Evolutionary conservation across 805 yeast genomes (phyloP).

Genomic region (Blastobotrys peoriensis): DNA sequence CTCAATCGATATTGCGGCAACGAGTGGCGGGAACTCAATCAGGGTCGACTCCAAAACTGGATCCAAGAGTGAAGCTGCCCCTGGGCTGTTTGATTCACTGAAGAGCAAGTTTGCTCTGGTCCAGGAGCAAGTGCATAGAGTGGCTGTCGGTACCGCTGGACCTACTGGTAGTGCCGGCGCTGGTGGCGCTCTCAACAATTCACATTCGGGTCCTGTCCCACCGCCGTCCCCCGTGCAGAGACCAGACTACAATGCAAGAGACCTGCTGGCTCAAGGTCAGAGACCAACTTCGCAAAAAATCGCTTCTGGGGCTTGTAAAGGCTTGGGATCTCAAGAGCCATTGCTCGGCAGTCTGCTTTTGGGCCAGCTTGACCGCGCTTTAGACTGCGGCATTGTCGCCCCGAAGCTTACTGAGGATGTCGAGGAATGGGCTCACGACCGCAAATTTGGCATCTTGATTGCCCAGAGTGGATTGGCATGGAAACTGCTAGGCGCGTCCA

Average conservation of each 20-base stretch:
- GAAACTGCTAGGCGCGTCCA: slow-evolving; percentile 13
- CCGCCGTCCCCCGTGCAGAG: too few relatives aligned
- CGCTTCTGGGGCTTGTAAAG: not conserved
- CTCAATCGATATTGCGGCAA: not conserved
- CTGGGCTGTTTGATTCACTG: not conserved
- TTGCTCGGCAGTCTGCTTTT: not conserved
- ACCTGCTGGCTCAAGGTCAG: not conserved
- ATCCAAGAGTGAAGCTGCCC: too few relatives aligned
- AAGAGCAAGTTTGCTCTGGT: not conserved
- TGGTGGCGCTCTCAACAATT: not conserved
- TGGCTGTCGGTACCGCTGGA: not conserved
- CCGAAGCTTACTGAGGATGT: slow-evolving; percentile 37
- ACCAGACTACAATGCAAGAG: not conserved
- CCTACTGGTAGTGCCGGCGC: not conserved
- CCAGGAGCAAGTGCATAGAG: too few relatives aligned
- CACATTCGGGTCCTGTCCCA: not conserved
- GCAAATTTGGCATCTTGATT: slow-evolving; percentile 49
- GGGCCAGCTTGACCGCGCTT: not conserved
- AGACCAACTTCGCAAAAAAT: not conserved
- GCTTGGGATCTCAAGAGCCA: not conserved
- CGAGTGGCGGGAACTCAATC: slow-evolving; percentile 2
- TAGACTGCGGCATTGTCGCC: slow-evolving; percentile 9
- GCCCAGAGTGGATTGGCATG: slow-evolving; percentile 12
- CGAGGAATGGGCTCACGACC: slow-evolving; percentile 54
- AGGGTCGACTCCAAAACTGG: too few relatives aligned